Evolutionary conservation across 345 rosid genomes (phyloP).

Genomic region (Eucalyptus sideroxylon): DNA sequence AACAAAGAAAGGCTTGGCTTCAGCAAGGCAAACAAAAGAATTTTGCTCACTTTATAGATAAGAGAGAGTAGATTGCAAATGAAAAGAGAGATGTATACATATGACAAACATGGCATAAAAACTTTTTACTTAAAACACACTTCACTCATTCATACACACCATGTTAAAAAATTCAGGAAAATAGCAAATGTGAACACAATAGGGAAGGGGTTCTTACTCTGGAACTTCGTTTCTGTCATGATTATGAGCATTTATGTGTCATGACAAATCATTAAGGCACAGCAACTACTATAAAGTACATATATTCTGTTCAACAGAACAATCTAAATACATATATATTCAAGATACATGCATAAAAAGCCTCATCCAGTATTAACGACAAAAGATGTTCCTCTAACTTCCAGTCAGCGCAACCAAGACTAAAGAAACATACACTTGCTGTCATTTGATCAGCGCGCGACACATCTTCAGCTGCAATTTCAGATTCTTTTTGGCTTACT

Average conservation of each 20-base stretch:
- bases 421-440: neutral
- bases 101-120: neutral
- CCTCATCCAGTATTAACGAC: neutral
- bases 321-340: neutral
- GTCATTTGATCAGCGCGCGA: conserved; percentile 12
- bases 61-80: neutral
- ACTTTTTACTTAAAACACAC: neutral
- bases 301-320: neutral
- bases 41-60: neutral
- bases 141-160: neutral
- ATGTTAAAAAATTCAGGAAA: neutral
- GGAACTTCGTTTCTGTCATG: neutral
- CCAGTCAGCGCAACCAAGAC: neutral
- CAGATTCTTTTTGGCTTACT: conserved; percentile 15
- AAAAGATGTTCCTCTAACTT: neutral
- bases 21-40: neutral
- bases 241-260: neutral
- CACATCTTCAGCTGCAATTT: conserved; percentile 14
- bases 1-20: neutral
- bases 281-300: neutral
- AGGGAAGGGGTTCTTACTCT: neutral
- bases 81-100: neutral
- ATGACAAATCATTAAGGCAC: neutral
- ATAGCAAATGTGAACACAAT: neutral
- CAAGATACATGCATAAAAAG: neutral